These are phyloP conservation scores for Galerina sulciceps DNA, from an alignment of 768 basidiomycete genomes.

Conservation along the genomic window DNA sequence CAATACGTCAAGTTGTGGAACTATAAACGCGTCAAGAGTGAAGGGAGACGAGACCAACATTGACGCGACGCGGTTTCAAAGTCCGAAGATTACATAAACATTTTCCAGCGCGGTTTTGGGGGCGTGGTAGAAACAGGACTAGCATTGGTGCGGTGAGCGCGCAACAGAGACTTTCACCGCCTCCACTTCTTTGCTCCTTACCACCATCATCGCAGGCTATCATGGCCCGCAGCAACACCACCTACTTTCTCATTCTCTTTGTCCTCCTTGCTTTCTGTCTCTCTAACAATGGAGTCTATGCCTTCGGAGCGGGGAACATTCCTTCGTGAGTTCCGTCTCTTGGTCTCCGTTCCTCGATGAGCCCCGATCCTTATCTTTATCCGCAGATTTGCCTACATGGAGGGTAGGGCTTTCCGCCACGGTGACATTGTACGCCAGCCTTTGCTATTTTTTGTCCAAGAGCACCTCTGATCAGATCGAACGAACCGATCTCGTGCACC, in stretches of 20 bases:
- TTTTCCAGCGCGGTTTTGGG: too few species aligned
- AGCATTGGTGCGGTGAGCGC: too few species aligned
- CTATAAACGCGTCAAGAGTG: too few species aligned
- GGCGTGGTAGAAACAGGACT: too few species aligned
- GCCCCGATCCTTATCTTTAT: constrained; percentile 14
- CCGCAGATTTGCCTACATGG: constrained; percentile 78
- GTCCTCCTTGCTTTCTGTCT: constrained; percentile 61
- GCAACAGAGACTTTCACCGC: constrained; percentile 1
- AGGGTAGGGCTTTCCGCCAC: constrained; percentile 85
- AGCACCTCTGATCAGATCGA: not conserved
- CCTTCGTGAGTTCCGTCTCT: constrained; percentile 55
- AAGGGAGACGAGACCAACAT: too few species aligned
- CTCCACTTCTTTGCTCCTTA: constrained; percentile 5
- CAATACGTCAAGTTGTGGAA: too few species aligned
- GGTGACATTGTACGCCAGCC: constrained; percentile 75
- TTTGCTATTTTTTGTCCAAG: not conserved
- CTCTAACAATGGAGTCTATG: constrained; percentile 61
- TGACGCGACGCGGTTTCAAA: too few species aligned
- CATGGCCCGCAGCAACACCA: constrained; percentile 38
- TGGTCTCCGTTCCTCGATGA: constrained; percentile 13
- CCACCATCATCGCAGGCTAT: constrained; percentile 25
- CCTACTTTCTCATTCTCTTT: constrained; percentile 48
- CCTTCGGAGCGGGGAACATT: constrained; percentile 88
- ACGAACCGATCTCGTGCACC: constrained; percentile 13
- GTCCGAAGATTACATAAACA: too few species aligned